phyloP scores from a whole-genome alignment of 805 yeast genomes.

The Lipomyces japonicus region DNA sequence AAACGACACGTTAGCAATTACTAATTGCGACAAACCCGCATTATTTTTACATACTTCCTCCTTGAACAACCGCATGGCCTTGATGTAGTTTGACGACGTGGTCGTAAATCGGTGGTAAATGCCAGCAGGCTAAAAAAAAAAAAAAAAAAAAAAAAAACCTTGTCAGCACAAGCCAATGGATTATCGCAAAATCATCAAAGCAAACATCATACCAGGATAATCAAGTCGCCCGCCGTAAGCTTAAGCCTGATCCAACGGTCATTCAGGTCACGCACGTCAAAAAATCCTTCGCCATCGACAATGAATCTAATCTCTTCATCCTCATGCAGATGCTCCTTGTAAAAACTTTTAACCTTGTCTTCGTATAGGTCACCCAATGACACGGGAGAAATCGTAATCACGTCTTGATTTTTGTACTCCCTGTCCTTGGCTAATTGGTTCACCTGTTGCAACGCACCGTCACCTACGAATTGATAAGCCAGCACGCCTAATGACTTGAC shows the following conservation, averaged over 20 bases:
- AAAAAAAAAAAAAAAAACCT: slow-evolving; percentile 46
- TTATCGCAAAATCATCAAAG: neutral
- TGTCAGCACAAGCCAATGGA: neutral
- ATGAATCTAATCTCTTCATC: slow-evolving; percentile 95
- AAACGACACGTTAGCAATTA: neutral
- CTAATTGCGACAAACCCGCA: neutral
- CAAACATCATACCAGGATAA: slow-evolving; percentile 38
- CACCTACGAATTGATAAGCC: slow-evolving; percentile 33
- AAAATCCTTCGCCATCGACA: slow-evolving; percentile 84
- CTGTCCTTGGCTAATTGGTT: slow-evolving; percentile 65
- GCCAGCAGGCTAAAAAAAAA: slow-evolving; percentile 71
- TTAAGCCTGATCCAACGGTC: slow-evolving; percentile 76
- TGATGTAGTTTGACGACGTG: slow-evolving; percentile 56
- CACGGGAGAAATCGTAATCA: slow-evolving; percentile 54
- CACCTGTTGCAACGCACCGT: slow-evolving; percentile 49
- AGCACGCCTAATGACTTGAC: slow-evolving; percentile 19
- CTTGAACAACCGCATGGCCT: slow-evolving; percentile 78
- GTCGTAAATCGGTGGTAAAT: slow-evolving; percentile 91
- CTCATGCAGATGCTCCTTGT: slow-evolving; percentile 70
- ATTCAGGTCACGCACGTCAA: slow-evolving; percentile 69
- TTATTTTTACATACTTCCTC: slow-evolving; percentile 51
- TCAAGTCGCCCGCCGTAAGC: slow-evolving; percentile 57
- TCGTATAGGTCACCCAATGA: slow-evolving; percentile 63
- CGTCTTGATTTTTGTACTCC: slow-evolving; percentile 75
- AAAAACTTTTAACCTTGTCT: slow-evolving; percentile 53